phyloP scores from a whole-genome alignment of 176 grass and related monocot species.

The Tuctoria greenei region DNA sequence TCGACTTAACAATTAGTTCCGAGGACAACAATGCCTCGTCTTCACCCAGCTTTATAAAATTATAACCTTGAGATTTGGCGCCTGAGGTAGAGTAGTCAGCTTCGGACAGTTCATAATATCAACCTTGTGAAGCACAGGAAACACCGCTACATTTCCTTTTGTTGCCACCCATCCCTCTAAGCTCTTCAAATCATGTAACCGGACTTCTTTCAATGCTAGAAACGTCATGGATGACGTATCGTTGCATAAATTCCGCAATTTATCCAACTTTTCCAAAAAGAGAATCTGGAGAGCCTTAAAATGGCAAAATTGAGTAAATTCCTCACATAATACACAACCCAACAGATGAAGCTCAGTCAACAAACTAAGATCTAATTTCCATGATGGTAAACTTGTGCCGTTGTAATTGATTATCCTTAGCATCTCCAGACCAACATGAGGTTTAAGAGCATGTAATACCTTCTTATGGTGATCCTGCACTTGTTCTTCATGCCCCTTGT shows the following conservation, averaged over 20 bases:
- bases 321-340: background rate
- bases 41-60: too few relatives aligned
- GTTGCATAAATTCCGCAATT: background rate
- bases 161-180: background rate
- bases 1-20: background rate
- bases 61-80: background rate
- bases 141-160: background rate
- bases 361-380: background rate
- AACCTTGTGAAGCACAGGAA: constrained; percentile 10
- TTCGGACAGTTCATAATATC: constrained; percentile 16
- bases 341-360: constrained; percentile 15
- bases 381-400: background rate
- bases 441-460: constrained; percentile 12
- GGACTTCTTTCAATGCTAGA: background rate
- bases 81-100: constrained; percentile 12
- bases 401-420: background rate
- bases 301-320: background rate
- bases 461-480: background rate
- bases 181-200: background rate
- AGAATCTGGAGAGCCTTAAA: background rate
- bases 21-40: background rate
- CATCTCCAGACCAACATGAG: background rate
- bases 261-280: background rate
- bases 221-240: background rate
- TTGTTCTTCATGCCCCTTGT: background rate